Evolutionary conservation across 2,329 filamentous ascomycete species (phyloP), one percentile per base, ranked within the genome.

Genomic region (Aspergillus proliferans): DNA sequence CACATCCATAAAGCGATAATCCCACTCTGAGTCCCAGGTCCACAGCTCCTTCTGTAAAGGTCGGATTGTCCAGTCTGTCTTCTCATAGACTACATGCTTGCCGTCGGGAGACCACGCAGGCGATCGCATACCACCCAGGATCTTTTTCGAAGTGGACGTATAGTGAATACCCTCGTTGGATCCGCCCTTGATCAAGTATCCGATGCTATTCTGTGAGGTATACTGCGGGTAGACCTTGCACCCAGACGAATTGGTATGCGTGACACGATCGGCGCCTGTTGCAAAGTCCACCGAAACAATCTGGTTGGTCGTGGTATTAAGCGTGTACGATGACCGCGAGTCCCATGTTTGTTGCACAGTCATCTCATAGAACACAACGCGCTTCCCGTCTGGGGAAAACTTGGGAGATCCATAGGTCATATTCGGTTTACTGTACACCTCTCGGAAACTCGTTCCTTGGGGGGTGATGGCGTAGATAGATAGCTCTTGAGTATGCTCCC

Each of bases 1-100:
- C 1, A 52, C 50, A 19, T 49, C 50, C 14, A 48, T 47, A 28
- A 47, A 49, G 4, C 47, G 50, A 7, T 52, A 52, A n/a, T 52
- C 50, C 50, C 47, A 52, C 18, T 47, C 36, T 19, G 43, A 21
- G 18, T 52, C 47, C 24, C 45, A 52, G 40, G 19, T 45, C 14
- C 33, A 52, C 6, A 52, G 44, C 22, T 46, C 21, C 19, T 39
- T 44, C 4, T 52, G 38, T 14, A 46, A 36, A 6, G 33, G 41
- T 24, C 36, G 38, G 14, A 42, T 43, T 15, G 46, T 45, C 21
- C 47, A 48, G 19, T 44, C 45, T 26, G 47, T 44, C 15, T 49
- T 49, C 28, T 52, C 50, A n/a, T 47, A 52, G 4, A 52, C 45
- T 18, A 52, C 28, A n/a, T 49, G 41, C 28, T 44, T 49, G 10